Evolutionary conservation across 768 basidiomycete species (phyloP).

Genomic region (Botryobasidium botryosum): DNA sequence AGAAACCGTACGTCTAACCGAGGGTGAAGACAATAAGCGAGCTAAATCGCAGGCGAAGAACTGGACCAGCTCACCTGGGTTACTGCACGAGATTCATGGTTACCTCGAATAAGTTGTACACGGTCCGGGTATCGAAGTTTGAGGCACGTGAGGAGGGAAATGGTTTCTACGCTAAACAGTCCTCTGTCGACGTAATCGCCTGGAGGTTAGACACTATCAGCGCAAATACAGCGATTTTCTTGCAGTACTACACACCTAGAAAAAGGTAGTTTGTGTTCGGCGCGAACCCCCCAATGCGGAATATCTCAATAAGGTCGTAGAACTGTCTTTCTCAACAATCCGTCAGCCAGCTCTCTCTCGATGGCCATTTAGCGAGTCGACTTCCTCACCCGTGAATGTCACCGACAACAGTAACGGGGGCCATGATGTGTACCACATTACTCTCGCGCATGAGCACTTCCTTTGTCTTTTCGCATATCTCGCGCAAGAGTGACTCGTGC

Average conservation of each 20-base stretch:
- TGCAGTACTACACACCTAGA: constrained; percentile 44
- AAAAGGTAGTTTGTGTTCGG: constrained; percentile 98
- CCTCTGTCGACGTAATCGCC: constrained; percentile 98
- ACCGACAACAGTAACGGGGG: constrained; percentile 95
- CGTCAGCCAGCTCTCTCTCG: neutral
- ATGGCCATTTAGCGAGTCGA: neutral
- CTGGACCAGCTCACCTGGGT: constrained; percentile 57
- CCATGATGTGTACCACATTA: constrained; percentile 92
- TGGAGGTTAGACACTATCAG: constrained; percentile 18
- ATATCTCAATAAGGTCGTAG: constrained; percentile 98
- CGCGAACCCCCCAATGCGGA: constrained; percentile 93
- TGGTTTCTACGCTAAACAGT: constrained; percentile 95
- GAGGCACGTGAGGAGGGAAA: constrained; percentile 89
- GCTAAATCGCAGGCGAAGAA: constrained; percentile 8
- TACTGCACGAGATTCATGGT: constrained; percentile 94
- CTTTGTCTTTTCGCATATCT: constrained; percentile 99
- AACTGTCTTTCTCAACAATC: constrained; percentile 56
- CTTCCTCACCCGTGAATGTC: constrained; percentile 90
- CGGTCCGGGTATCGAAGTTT: constrained; percentile 94
- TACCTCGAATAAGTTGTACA: constrained; percentile 91
- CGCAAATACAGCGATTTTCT: neutral
- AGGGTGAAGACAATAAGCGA: no score
- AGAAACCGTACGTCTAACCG: constrained; percentile 89
- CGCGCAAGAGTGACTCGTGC: constrained; percentile 83
- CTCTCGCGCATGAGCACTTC: constrained; percentile 98